Evolutionary conservation across 2,329 filamentous ascomycete genomes (phyloP), one percentile per base, ranked within the genome.

Genomic region (Lithohypha guttulata): DNA sequence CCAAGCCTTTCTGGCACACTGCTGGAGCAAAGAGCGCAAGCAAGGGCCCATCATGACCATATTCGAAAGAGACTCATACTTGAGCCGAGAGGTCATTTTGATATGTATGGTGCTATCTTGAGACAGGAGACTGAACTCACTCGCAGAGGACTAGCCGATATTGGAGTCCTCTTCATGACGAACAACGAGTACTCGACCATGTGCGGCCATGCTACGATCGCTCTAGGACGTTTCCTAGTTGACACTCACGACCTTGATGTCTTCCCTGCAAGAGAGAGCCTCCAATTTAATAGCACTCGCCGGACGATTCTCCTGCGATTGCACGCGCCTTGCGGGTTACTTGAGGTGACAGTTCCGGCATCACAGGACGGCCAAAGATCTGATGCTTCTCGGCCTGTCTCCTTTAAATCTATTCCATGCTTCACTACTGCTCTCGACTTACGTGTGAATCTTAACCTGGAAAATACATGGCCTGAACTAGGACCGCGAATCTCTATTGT

Each of bases 181-280:
- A 68, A 67, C 21, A 62, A 64, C 3, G 66, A 64, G 1, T 70
- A 63, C 34, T 67, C 63, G 6, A 69, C 65, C 4, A 69, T 70
- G 58, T 70, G 68, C 43, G 68, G 68, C 3, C 68, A 71, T 47
- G 68, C 66, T 2, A 70, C 68, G 0, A 65, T 72, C 31, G 68
- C 68, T 0, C 47, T 71, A 9, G 66, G 66, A 2, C 55, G 63
- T 3, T 65, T 62, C 35, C 50, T 65, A 0, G 54, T 66, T 14
- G 64, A 68, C 40, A 58, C 57, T 2, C 53, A 62, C 39, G 62
- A 66, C 39, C 38, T 19, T 8, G 15, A 32, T 23, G 51, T 66
- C 10, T 69, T 69, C 39, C 59, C 64, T 0, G 49, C 48, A 4
- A 52, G 63, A 3, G 42, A 54, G 2, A 38, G 55, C 1, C 42